A percentile compares a stretch with the other conserved stretches of the same genome.
Conservation (phyloP, 2,329 filamentous ascomycete genomes). For the Botrytis fabae region DNA sequence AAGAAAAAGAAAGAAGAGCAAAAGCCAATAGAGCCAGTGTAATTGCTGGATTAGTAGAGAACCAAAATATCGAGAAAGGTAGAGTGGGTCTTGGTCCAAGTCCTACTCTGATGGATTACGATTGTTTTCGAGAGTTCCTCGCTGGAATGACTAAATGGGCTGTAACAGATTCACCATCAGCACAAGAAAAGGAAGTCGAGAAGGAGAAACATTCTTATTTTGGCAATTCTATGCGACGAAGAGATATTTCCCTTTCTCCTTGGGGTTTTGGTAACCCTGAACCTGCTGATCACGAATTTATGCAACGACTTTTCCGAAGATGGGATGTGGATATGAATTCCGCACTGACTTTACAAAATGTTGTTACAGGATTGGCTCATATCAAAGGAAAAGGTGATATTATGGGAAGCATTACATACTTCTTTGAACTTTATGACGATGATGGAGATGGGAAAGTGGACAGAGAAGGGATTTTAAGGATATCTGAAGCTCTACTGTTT, state of each 20-base stretch:
- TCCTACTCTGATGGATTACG: slow-evolving; percentile 94
- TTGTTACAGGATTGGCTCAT: slow-evolving; percentile 84
- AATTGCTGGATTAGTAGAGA: slow-evolving; percentile 43
- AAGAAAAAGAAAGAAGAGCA: slow-evolving; percentile 67
- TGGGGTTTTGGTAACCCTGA: slow-evolving; percentile 61
- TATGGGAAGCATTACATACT: slow-evolving; percentile 96
- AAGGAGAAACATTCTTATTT: slow-evolving; percentile 61
- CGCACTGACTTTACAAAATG: slow-evolving; percentile 83
- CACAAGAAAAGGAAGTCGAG: slow-evolving; percentile 51
- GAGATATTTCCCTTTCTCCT: slow-evolving; percentile 43
- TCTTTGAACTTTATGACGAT: slow-evolving; percentile 97
- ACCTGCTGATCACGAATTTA: slow-evolving; percentile 92
- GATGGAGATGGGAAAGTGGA: slow-evolving; percentile 88
- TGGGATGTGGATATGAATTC: slow-evolving; percentile 82
- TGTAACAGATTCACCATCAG: slow-evolving; percentile 78
- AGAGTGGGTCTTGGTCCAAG: slow-evolving; percentile 86
- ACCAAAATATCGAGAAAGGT: slow-evolving; percentile 71
- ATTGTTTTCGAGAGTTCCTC: slow-evolving; percentile 91
- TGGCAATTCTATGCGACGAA: slow-evolving; percentile 52
- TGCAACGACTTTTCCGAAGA: slow-evolving; percentile 79
- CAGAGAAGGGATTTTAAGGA: slow-evolving; percentile 88
- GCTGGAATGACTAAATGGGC: slow-evolving; percentile 91
- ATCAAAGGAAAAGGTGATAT: slow-evolving; percentile 95
- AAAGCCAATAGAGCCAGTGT: slow-evolving; percentile 61
- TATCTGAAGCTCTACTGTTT: slow-evolving; percentile 92